These are phyloP conservation scores for Teunomyces tritomae DNA, from an alignment of 805 yeast genomes.

Conservation along the genomic window DNA sequence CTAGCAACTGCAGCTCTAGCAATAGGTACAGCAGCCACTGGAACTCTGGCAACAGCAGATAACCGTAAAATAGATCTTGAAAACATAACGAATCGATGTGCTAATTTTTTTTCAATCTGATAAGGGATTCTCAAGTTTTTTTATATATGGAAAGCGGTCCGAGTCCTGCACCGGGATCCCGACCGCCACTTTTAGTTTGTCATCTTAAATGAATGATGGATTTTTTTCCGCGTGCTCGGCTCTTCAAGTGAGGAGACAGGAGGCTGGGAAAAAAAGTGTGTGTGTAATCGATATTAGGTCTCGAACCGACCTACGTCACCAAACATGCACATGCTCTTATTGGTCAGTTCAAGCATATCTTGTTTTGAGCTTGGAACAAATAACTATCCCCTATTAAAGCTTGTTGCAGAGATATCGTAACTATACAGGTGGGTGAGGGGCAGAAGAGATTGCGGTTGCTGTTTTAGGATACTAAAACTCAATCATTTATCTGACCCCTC, in stretches of 20 bases:
- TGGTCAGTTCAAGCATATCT: not conserved
- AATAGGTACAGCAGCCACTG: not conserved
- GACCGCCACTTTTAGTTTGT: not conserved
- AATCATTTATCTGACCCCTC: not conserved
- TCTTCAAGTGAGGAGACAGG: not conserved
- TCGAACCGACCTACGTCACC: not conserved
- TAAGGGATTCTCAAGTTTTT: slow-evolving; percentile 1
- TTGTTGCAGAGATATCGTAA: too few species aligned
- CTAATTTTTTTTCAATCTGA: slow-evolving; percentile 1
- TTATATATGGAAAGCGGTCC: not conserved
- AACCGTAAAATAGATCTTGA: slow-evolving; percentile 23
- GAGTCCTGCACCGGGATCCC: slow-evolving; percentile 1
- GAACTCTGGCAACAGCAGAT: slow-evolving; percentile 8
- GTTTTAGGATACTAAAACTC: too few species aligned
- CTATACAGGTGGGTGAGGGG: too few species aligned
- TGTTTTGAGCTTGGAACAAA: too few species aligned
- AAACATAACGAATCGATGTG: slow-evolving; percentile 16
- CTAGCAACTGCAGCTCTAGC: slow-evolving; percentile 3
- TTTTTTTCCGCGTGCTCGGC: not conserved
- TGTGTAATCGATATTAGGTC: not conserved
- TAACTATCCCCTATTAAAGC: too few species aligned
- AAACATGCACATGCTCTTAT: not conserved
- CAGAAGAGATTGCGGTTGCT: too few species aligned
- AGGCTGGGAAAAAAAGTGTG: not conserved
- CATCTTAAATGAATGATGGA: not conserved